A percentile compares a stretch with the other conserved stretches of the same genome.
Evolutionary conservation across 371 early-diverging fungal genomes (phyloP).

Genomic region (Lichtheimia corymbifera): DNA sequence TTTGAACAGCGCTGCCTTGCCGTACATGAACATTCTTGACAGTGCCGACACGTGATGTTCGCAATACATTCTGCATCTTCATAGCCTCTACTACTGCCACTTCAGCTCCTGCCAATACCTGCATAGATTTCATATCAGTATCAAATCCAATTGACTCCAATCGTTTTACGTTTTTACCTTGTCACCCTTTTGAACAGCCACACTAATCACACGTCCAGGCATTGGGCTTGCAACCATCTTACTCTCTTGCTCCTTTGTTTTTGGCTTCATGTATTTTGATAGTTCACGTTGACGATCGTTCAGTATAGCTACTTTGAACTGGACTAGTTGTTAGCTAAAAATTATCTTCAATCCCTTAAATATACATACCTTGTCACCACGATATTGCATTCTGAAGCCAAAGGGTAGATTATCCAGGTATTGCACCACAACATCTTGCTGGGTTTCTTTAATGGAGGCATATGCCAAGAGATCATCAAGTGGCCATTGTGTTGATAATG

Average conservation of each 20-base stretch:
- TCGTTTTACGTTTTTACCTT: constrained; percentile 28
- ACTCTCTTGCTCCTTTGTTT: constrained; percentile 71
- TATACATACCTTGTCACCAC: constrained; percentile 74
- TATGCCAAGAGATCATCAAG: constrained; percentile 75
- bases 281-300: constrained; percentile 65
- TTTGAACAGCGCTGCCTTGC: constrained; percentile 76
- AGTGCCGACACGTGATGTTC: constrained; percentile 77
- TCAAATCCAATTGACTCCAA: not conserved
- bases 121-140: constrained; percentile 2
- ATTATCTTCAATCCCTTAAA: not conserved
- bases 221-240: constrained; percentile 85
- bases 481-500: constrained; percentile 67
- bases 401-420: constrained; percentile 74
- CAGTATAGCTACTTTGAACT: constrained; percentile 74
- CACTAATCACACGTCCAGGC: constrained; percentile 89
- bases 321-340: not conserved
- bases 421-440: constrained; percentile 66
- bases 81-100: constrained; percentile 95
- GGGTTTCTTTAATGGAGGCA: constrained; percentile 37
- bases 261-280: constrained; percentile 73
- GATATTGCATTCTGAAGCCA: constrained; percentile 81
- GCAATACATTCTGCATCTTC: constrained; percentile 98
- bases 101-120: constrained; percentile 83
- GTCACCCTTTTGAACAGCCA: constrained; percentile 86
- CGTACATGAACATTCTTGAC: constrained; percentile 79